Base-by-base conservation (phyloP, 768 basidiomycete genomes). In the Suillus americanus region DNA sequence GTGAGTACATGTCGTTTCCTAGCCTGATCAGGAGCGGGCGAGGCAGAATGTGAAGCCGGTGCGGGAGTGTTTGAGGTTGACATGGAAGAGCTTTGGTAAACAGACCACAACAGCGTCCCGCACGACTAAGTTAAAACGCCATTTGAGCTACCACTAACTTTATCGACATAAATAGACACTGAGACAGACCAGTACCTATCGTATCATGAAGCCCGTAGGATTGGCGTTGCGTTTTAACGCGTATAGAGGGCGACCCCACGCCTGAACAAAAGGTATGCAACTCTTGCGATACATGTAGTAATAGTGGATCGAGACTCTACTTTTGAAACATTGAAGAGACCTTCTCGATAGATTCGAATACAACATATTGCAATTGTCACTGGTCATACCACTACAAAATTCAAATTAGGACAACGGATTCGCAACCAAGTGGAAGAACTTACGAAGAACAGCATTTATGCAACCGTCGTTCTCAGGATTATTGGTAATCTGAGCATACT, bases 391-490 rank as follows among this genome's bases (percentile, higher is more conserved):
- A 59, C 57, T 59, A 41, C 25, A 41, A 41, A 13, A 40, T 59
- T 59, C 6, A 3, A 53, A 4, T 59, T 12, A 59, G 28, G 35
- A 10, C 18, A n/a, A 41, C 28, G 20, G 3, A 30, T 18, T 30
- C 3, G 14, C 5, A 59, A 41, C 18, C 20, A 41, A 41, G 25
- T 59, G 28, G 10, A 59, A 59, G 62, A 40, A 86, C 92, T 67
- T 75, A 95, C 93, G 86, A 59, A 97, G 87, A 53, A 97, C 92
- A 60, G 95, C 91, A 75, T 97, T 97, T 74, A 98, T 91, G 75
- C 95, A 97, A 9, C 96, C 96, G 71, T 97, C 95, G 68, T 96
- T 95, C 80, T 97, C 95, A 23, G 94, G 93, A 78, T 94, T 95
- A 81, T 95, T 95, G 60, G 94, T 95, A 71, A 96, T 84, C 74